Evolutionary conservation across 805 yeast genomes (phyloP).

Genomic region (Suhomyces sp.): DNA sequence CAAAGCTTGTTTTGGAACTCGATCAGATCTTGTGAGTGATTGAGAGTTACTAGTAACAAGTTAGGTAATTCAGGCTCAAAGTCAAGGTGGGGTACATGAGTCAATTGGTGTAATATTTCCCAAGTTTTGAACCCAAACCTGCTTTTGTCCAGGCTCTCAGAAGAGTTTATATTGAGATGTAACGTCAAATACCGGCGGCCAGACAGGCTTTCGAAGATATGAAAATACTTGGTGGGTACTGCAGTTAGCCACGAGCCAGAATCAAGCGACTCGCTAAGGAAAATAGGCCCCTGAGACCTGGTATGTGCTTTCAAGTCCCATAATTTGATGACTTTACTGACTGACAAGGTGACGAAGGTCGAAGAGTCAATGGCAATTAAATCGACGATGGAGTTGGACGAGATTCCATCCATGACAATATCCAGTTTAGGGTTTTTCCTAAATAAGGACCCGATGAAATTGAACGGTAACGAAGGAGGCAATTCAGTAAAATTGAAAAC

Average conservation of each 20-base stretch:
- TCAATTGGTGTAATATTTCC: conserved; percentile 14
- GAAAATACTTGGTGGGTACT: conserved; percentile 31
- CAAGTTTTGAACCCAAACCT: conserved; percentile 23
- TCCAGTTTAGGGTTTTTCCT: conserved; percentile 14
- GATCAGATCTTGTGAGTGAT: background rate
- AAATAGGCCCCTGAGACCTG: conserved; percentile 14
- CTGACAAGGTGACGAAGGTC: conserved; percentile 49
- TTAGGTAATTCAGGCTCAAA: conserved; percentile 20
- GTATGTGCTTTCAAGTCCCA: conserved; percentile 53
- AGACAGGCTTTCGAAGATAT: conserved; percentile 9
- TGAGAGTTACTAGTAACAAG: conserved; percentile 1
- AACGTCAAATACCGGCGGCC: conserved; percentile 15
- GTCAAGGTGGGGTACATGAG: conserved; percentile 11
- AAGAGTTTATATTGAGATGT: conserved; percentile 15
- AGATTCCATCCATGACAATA: conserved; percentile 33
- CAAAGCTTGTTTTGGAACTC: conserved; percentile 26
- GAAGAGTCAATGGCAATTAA: conserved; percentile 34
- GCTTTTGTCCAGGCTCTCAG: conserved; percentile 11
- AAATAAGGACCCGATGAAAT: conserved; percentile 23
- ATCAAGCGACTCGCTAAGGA: conserved; percentile 13
- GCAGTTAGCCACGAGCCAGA: conserved; percentile 25
- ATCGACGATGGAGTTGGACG: conserved; percentile 43
- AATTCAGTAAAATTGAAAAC: conserved; percentile 54
- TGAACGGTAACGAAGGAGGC: conserved; percentile 31
- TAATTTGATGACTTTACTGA: conserved; percentile 51